Percentiles rank a stretch among this genome's conserved stretches.
phyloP scores from a whole-genome alignment of 2,329 filamentous ascomycete species.

The Xylariaceae sp. region DNA sequence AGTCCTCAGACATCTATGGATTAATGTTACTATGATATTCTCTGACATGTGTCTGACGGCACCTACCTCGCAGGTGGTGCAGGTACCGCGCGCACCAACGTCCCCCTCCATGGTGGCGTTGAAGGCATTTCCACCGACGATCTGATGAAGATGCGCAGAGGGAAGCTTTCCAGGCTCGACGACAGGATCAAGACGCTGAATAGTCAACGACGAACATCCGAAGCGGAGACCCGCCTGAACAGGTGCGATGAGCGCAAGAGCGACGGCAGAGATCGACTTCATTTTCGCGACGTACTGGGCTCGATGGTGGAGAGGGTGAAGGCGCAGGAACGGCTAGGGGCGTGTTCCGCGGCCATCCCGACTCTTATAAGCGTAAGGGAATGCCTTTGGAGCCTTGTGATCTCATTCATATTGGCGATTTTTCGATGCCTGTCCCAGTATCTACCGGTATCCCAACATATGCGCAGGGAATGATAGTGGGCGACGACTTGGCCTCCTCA shows the following conservation, averaged over 20 bases:
- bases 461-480: neutral
- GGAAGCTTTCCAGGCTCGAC: conserved; percentile 24
- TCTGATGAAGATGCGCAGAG: conserved; percentile 27
- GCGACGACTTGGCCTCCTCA: conserved; percentile 4
- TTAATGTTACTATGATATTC: neutral
- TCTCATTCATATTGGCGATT: neutral
- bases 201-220: conserved; percentile 25
- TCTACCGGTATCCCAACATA: too few relatives aligned
- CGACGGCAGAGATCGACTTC: conserved; percentile 22
- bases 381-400: neutral
- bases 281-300: conserved; percentile 13
- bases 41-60: conserved; percentile 24
- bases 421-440: neutral
- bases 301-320: conserved; percentile 1
- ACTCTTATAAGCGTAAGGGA: neutral
- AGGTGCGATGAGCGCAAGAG: conserved; percentile 22
- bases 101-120: conserved; percentile 26
- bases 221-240: conserved; percentile 27
- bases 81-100: conserved; percentile 24
- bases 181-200: conserved; percentile 26
- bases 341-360: neutral
- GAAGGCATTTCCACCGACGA: conserved; percentile 30
- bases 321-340: neutral
- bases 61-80: conserved; percentile 25
- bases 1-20: conserved; percentile 20